Evolutionary conservation across 2,329 filamentous ascomycete genomes (phyloP).

Genomic region (Emmonsiellopsis sp.): DNA sequence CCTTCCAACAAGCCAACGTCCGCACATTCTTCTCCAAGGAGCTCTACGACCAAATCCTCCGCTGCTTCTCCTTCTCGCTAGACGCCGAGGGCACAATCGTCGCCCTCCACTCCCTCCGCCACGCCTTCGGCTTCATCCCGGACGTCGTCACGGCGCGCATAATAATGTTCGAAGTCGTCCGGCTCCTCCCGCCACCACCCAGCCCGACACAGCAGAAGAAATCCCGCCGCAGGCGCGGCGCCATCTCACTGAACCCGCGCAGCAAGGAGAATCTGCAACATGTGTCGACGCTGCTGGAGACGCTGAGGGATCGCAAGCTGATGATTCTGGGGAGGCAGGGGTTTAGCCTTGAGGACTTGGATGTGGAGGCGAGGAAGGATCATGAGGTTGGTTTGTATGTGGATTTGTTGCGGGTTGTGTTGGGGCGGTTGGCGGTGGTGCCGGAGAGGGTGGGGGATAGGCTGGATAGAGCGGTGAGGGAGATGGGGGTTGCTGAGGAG

Average conservation of each 20-base stretch:
- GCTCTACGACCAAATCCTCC: constrained; percentile 43
- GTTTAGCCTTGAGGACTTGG: constrained; percentile 25
- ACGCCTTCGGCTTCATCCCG: constrained; percentile 36
- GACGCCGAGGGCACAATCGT: constrained; percentile 42
- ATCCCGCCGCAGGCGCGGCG: constrained; percentile 25
- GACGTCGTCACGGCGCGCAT: constrained; percentile 38
- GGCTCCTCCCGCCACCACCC: constrained; percentile 23
- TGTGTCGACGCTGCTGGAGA: constrained; percentile 35
- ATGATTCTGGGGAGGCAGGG: constrained; percentile 23
- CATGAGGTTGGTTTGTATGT: constrained; percentile 35
- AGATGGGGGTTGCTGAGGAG: constrained; percentile 25
- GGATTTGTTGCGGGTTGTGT: constrained; percentile 31
- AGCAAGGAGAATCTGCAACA: constrained; percentile 36
- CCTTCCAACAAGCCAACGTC: constrained; percentile 18
- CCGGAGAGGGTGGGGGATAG: constrained; percentile 23
- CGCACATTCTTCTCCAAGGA: constrained; percentile 36
- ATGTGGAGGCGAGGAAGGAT: constrained; percentile 26
- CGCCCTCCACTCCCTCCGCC: constrained; percentile 37
- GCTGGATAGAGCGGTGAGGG: constrained; percentile 23
- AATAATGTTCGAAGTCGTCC: constrained; percentile 41
- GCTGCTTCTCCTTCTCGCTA: constrained; percentile 41
- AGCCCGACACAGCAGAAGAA: constrained; percentile 23
- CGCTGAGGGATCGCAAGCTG: constrained; percentile 31
- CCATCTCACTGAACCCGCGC: constrained; percentile 30
- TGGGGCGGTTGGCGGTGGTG: constrained; percentile 23